Evolutionary conservation across 352 stramenopile species (phyloP).

Genomic region (Globisporangium acanthophoron): DNA sequence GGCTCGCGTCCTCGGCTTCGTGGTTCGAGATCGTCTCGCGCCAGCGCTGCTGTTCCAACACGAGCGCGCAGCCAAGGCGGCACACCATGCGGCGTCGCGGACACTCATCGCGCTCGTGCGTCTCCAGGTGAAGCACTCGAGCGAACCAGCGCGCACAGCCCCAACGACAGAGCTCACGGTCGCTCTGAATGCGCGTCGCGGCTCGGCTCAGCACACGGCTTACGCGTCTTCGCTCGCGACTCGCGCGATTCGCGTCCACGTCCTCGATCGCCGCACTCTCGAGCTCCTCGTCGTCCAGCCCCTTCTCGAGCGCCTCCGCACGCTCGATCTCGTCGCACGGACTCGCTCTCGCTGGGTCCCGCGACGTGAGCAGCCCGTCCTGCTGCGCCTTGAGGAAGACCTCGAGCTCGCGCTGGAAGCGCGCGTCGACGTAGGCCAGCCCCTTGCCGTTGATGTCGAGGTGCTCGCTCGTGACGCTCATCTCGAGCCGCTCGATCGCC

Average conservation of each 20-base stretch:
- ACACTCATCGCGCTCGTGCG: conserved; percentile 58
- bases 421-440: conserved; percentile 56
- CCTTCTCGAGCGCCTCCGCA: conserved; percentile 22
- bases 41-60: conserved; percentile 48
- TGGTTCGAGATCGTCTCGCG: conserved; percentile 43
- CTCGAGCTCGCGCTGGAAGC: conserved; percentile 49
- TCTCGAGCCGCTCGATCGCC: conserved; percentile 39
- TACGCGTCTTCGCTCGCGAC: conserved; percentile 48
- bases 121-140: conserved; percentile 28
- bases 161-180: conserved; percentile 47
- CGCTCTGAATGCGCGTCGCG: conserved; percentile 25
- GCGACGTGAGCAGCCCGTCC: conserved; percentile 35
- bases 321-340: conserved; percentile 39
- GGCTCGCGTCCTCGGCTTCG: conserved; percentile 31
- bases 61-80: conserved; percentile 48
- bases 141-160: conserved; percentile 54
- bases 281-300: conserved; percentile 45
- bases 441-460: conserved; percentile 29
- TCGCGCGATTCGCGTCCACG: conserved; percentile 22
- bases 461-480: conserved; percentile 51
- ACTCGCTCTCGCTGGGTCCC: conserved; percentile 22
- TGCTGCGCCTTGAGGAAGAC: conserved; percentile 37
- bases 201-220: conserved; percentile 43
- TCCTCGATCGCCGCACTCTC: conserved; percentile 51
- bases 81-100: conserved; percentile 55